A percentile compares a stretch with the other conserved stretches of the same genome.
phyloP scores from a whole-genome alignment of 805 yeast species.

The Kluyveromyces wickerhamii region DNA sequence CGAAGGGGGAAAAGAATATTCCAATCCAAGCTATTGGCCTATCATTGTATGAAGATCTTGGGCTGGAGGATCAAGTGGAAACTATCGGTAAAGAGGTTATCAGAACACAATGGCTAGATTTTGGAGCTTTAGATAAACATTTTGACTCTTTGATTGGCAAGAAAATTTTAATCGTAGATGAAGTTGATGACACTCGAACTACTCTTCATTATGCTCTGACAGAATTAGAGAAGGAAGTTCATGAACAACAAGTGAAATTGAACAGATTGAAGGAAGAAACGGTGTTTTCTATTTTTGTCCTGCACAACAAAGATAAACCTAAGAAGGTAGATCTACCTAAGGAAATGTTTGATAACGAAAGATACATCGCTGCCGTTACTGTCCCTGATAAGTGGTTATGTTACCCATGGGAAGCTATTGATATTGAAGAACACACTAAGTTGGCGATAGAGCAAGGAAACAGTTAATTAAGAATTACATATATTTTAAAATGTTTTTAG shows the following conservation, averaged over 20 bases:
- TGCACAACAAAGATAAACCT: conserved; percentile 77
- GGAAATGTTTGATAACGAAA: conserved; percentile 52
- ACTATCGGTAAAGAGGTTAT: conserved; percentile 70
- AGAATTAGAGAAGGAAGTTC: conserved; percentile 56
- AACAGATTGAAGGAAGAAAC: conserved; percentile 56
- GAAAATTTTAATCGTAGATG: conserved; percentile 75
- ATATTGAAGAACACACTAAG: conserved; percentile 69
- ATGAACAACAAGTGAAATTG: conserved; percentile 48
- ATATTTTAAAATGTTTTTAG: background rate
- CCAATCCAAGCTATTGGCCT: conserved; percentile 67
- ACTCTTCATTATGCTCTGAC: conserved; percentile 77
- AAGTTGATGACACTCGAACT: conserved; percentile 89
- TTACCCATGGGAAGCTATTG: conserved; percentile 84
- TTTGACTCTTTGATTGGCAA: conserved; percentile 75
- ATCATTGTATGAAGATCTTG: conserved; percentile 53
- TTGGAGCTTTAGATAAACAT: conserved; percentile 60
- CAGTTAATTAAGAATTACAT: conserved; percentile 25
- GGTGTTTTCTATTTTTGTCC: conserved; percentile 65
- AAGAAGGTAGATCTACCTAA: conserved; percentile 68
- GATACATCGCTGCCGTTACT: conserved; percentile 66
- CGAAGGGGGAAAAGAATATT: conserved; percentile 52
- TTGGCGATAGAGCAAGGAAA: conserved; percentile 62
- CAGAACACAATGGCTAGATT: conserved; percentile 87
- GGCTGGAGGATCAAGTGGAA: conserved; percentile 36
- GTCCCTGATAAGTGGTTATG: conserved; percentile 80